phyloP scores from a whole-genome alignment of 139 green algal species.

The Coccomyxa sp. region DNA sequence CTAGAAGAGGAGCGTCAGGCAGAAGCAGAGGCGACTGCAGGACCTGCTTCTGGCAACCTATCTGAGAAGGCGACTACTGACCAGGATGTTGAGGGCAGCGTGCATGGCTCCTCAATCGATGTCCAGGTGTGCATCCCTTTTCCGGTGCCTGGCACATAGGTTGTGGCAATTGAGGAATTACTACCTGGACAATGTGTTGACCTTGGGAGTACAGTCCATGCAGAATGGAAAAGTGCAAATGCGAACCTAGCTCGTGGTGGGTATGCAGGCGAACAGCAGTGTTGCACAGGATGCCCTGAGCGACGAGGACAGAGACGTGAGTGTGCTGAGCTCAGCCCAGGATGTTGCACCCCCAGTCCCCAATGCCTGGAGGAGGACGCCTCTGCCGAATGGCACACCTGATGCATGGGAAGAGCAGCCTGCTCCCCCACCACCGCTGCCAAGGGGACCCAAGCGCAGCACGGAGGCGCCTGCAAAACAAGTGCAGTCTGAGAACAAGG shows the following conservation, averaged over 20 bases:
- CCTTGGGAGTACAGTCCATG: no score
- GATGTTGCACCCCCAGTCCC: not conserved
- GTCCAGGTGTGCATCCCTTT: not conserved
- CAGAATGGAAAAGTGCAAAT: no score
- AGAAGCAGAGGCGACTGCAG: not conserved
- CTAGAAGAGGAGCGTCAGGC: not conserved
- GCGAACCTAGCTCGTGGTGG: not conserved
- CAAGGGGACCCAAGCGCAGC: not conserved
- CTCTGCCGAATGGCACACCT: not conserved
- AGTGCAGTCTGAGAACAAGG: no score
- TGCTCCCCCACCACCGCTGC: not conserved
- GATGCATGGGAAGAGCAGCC: not conserved
- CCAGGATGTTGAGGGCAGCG: not conserved
- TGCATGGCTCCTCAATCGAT: not conserved
- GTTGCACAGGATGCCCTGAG: not conserved
- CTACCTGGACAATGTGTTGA: no score
- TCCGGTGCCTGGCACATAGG: no score
- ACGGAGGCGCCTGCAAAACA: not conserved
- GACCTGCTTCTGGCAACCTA: no score
- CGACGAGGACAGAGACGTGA: not conserved
- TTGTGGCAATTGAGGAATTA: no score
- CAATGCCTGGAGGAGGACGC: constrained; percentile 15
- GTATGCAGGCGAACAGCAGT: not conserved
- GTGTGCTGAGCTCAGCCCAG: not conserved
- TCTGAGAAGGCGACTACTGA: not conserved